Evolutionary conservation across 805 yeast species (phyloP).

Genomic region (Saccharomycopsis capsularis): DNA sequence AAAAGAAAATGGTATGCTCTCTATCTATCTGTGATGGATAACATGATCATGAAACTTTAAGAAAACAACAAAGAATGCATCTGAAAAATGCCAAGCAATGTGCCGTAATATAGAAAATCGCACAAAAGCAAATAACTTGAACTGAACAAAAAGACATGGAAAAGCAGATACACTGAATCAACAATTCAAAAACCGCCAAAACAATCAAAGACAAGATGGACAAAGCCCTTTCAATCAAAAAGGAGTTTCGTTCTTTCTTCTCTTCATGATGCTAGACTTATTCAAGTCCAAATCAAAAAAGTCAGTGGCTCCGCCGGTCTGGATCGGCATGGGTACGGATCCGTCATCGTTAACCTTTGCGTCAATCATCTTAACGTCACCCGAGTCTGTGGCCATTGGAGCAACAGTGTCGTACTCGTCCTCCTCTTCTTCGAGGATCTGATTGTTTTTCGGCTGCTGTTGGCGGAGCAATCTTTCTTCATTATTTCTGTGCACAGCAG

Average conservation of each 20-base stretch:
- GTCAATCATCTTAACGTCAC: neutral
- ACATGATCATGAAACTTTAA: no score
- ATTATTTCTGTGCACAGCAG: constrained; percentile 78
- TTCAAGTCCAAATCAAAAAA: constrained; percentile 18
- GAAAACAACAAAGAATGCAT: no score
- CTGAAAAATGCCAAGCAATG: no score
- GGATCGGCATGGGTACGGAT: neutral
- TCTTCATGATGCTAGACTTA: constrained; percentile 19
- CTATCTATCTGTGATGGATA: no score
- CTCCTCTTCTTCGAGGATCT: constrained; percentile 17
- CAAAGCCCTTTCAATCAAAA: no score
- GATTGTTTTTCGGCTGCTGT: neutral
- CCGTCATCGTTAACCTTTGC: neutral
- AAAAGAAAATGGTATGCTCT: no score
- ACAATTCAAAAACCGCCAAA: no score
- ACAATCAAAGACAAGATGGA: no score
- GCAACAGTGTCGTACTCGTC: constrained; percentile 17
- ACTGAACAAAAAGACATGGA: no score
- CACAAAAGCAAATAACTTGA: no score
- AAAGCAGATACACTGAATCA: no score
- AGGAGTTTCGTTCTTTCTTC: constrained; percentile 16
- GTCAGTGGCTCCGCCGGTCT: neutral
- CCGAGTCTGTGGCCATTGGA: neutral
- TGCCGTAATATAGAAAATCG: no score
- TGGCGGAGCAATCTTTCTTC: constrained; percentile 39